Percentiles rank a stretch among this genome's conserved stretches.
phyloP scores from a whole-genome alignment of 768 basidiomycete genomes.

The Psilocybe sp. region DNA sequence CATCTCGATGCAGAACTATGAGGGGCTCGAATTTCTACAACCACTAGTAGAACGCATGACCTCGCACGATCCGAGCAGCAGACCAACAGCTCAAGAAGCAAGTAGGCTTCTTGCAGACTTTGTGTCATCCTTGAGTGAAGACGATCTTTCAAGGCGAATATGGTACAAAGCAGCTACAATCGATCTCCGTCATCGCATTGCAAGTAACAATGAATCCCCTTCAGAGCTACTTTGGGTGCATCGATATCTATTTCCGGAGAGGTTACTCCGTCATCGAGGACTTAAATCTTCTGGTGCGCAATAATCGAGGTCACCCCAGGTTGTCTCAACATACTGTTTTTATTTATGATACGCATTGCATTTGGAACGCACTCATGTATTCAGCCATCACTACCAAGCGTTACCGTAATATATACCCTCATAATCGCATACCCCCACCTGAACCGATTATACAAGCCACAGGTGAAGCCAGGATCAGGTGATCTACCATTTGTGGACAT shows the following conservation, averaged over 20 bases:
- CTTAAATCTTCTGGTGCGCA: too few species aligned
- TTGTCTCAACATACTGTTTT: too few species aligned
- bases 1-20: background rate
- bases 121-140: background rate
- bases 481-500: too few species aligned
- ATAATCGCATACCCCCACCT: too few species aligned
- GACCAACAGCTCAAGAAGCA: background rate
- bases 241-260: background rate
- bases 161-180: background rate
- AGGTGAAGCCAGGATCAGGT: too few species aligned
- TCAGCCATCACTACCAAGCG: too few species aligned
- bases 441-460: too few species aligned
- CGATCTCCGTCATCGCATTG: background rate
- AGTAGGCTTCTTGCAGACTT: background rate
- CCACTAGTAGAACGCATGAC: background rate
- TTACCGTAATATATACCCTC: too few species aligned
- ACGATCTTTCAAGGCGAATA: background rate
- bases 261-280: background rate
- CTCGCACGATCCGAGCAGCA: background rate
- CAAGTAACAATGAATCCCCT: background rate
- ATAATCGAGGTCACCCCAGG: too few species aligned
- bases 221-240: background rate
- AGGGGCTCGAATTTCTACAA: background rate
- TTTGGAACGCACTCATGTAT: too few species aligned
- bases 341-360: too few species aligned